Conservation (phyloP, 2,329 filamentous ascomycete genomes). For the Paecilomyces sp. region DNA sequence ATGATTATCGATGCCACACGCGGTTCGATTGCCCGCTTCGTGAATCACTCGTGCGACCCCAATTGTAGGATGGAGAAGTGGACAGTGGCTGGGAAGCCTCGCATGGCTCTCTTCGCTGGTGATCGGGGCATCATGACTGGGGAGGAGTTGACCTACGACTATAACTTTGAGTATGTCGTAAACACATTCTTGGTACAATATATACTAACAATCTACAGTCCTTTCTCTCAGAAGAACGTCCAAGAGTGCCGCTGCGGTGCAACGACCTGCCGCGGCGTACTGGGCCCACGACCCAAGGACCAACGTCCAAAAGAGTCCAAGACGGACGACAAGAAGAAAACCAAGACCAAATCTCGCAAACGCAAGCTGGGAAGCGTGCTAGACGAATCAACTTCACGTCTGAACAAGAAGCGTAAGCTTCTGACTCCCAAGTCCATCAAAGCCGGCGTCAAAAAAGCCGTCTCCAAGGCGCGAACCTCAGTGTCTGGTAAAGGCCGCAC, state of each 20-base stretch:
- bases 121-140: conserved; percentile 86
- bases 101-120: conserved; percentile 95
- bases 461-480: conserved; percentile 15
- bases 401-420: conserved; percentile 26
- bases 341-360: conserved; percentile 10
- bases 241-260: conserved; percentile 59
- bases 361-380: conserved; percentile 23
- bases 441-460: conserved; percentile 23
- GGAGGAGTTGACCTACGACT: conserved; percentile 93
- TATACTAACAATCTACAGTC: conserved; percentile 26
- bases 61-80: conserved; percentile 98
- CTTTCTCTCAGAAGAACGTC: conserved; percentile 55
- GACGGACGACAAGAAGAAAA: conserved; percentile 18
- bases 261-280: conserved; percentile 53
- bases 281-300: conserved; percentile 49
- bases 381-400: conserved; percentile 17
- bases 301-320: conserved; percentile 25
- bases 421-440: conserved; percentile 22
- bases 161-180: conserved; percentile 58
- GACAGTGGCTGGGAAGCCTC: conserved; percentile 86
- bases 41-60: conserved; percentile 94
- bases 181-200: background rate
- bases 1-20: conserved; percentile 98
- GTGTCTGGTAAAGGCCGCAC: conserved; percentile 12
- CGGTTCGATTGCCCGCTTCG: conserved; percentile 92